A percentile compares a stretch with the other conserved stretches of the same genome.
Conservation (phyloP, 164 flowering plant genomes). For the Buxus sempervirens region DNA sequence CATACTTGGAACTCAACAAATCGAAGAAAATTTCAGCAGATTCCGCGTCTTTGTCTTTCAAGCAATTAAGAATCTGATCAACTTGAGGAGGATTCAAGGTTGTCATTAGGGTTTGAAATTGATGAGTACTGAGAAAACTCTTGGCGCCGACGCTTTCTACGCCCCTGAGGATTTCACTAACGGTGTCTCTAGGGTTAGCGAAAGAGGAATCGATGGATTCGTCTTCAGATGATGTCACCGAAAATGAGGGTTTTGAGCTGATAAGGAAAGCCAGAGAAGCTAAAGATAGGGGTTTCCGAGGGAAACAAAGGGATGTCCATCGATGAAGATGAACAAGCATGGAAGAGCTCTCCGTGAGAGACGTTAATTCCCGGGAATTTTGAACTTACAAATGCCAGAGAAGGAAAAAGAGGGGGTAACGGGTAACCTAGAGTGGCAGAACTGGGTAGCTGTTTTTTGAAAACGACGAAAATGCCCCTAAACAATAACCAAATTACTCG, state of each 20-base stretch:
- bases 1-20: conserved; percentile 30
- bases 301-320: background rate
- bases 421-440: too few species aligned
- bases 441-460: too few species aligned
- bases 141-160: conserved; percentile 10
- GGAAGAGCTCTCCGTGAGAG: background rate
- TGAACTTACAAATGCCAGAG: background rate
- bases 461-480: too few species aligned
- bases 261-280: conserved; percentile 9
- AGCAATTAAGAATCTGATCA: conserved; percentile 23
- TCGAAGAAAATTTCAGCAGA: conserved; percentile 34
- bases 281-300: conserved; percentile 5
- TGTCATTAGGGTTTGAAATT: conserved; percentile 15
- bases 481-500: too few species aligned
- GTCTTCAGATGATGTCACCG: conserved; percentile 16
- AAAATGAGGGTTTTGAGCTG: conserved; percentile 15
- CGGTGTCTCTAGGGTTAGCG: conserved; percentile 10
- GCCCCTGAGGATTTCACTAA: conserved; percentile 24
- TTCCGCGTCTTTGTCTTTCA: conserved; percentile 26
- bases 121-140: conserved; percentile 2
- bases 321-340: background rate
- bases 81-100: conserved; percentile 21
- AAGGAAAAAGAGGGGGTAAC: background rate
- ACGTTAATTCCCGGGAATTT: conserved; percentile 1
- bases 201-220: background rate